phyloP scores from a whole-genome alignment of 805 yeast genomes.

The Saturnispora serradocipensis region DNA sequence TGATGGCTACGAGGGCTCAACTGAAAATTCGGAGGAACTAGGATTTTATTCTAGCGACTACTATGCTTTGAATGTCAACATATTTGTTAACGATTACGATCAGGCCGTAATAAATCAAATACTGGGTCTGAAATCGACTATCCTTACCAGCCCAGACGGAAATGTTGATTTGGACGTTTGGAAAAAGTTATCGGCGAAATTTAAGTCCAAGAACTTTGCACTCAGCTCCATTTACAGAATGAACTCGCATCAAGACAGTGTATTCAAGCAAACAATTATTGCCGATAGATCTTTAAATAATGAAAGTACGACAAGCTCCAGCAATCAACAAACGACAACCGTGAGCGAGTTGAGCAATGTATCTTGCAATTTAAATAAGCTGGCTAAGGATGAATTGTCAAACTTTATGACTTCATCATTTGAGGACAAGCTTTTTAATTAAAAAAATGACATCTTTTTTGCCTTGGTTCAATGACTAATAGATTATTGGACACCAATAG shows the following conservation, averaged over 20 bases:
- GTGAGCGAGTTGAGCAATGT: background rate
- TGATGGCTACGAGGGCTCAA: conserved; percentile 14
- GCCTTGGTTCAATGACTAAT: no score
- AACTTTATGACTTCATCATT: background rate
- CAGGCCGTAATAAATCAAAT: conserved; percentile 31
- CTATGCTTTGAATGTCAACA: conserved; percentile 54
- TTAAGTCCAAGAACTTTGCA: background rate
- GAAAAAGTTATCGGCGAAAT: background rate
- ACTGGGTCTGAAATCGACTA: background rate
- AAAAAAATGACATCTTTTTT: no score
- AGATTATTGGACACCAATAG: no score
- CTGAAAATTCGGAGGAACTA: conserved; percentile 32
- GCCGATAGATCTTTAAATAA: background rate
- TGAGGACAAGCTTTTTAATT: background rate
- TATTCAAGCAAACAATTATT: background rate
- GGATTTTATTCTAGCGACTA: conserved; percentile 66
- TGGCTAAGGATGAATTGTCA: background rate
- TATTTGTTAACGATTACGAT: conserved; percentile 49
- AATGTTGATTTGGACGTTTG: background rate
- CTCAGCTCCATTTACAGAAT: background rate
- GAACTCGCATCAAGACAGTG: background rate
- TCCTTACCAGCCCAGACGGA: background rate
- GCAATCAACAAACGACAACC: background rate
- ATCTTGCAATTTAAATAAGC: background rate
- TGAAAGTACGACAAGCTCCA: background rate